Percentiles rank a stretch among this genome's conserved stretches.
These are phyloP conservation scores for Ceratorhiza oryzae-sativae DNA, from an alignment of 1,284 basidiomycete species.

Conservation along the genomic window DNA sequence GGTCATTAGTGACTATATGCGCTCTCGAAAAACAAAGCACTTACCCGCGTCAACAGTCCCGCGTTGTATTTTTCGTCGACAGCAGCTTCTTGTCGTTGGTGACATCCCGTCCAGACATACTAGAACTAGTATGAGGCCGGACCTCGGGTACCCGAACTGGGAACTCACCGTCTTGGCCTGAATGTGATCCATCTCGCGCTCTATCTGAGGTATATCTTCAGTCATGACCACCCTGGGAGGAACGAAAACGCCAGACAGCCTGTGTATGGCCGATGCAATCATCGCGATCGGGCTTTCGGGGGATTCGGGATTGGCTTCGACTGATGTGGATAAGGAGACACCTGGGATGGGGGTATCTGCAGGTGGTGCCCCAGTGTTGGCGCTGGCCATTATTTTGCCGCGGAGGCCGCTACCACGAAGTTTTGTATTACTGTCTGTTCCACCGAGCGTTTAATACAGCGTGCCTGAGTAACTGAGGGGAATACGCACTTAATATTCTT, in stretches of 20 bases:
- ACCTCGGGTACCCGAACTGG: no score
- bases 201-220: background rate
- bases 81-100: slow-evolving; percentile 8
- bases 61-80: background rate
- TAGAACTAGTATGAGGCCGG: background rate
- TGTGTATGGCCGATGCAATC: background rate
- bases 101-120: slow-evolving; percentile 18
- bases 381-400: background rate
- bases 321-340: background rate
- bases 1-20: background rate
- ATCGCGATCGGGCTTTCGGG: background rate
- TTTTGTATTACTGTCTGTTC: background rate
- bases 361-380: background rate
- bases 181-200: slow-evolving; percentile 7
- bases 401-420: background rate
- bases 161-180: background rate
- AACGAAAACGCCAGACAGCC: background rate
- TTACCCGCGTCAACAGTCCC: background rate
- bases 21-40: background rate
- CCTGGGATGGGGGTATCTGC: background rate
- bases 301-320: background rate
- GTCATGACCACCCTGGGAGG: background rate
- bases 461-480: background rate
- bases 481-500: background rate
- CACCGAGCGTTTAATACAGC: no score